Base-by-base conservation (phyloP, 2,329 filamentous ascomycete species). In the Exophiala xenobiotica region DNA sequence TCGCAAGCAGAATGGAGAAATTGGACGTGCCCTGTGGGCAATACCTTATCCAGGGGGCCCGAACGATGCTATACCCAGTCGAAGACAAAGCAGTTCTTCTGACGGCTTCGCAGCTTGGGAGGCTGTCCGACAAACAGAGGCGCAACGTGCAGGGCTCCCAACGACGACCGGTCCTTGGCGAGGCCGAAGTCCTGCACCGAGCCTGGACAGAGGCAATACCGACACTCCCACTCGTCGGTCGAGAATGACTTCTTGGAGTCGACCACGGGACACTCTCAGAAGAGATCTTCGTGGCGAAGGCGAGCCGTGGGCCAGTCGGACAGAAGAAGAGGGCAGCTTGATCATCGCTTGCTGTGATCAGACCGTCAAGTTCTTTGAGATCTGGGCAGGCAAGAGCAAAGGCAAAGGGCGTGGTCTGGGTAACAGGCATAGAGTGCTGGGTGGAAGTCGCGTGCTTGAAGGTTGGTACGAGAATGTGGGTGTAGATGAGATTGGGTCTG, bases 331-430 rank as follows among this genome's bases (percentile, higher is more conserved):
- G 62, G 89, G 88, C 0, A 95, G 90, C 66, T 85, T 99, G 60
- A 87, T 96, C 14, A 87, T 99, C 46, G 92, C 91, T 12, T 87
- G 89, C 37, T 96, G 90, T 65, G 91, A 97, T 70, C 86, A 90
- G 66, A 95, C 83, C 61, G 87, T 97, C 68, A 93, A 93, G 66
- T 97, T 97, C 64, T 90, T 97, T 68, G 91, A 97, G 71, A 83
- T 99, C 8, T 97, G 91, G 93, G 78, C 80, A n/a, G 79, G 81
- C 2, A 74, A 78, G 33, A 76, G 73, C 60, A 85, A 80, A 63
- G 71, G 74, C 6, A 79, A 76, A 16, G 68, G 74, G 45, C 75
- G 77, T 20, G 60, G 54, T 4, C 46, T 63, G 12, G 59, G 60
- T 1, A 44, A 49, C 9, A 53, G 41, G 37, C 75, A 73, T 35